These are phyloP conservation scores for Lenwebbia sp. DNA, from an alignment of 345 rosid genomes.

Conservation along the genomic window DNA sequence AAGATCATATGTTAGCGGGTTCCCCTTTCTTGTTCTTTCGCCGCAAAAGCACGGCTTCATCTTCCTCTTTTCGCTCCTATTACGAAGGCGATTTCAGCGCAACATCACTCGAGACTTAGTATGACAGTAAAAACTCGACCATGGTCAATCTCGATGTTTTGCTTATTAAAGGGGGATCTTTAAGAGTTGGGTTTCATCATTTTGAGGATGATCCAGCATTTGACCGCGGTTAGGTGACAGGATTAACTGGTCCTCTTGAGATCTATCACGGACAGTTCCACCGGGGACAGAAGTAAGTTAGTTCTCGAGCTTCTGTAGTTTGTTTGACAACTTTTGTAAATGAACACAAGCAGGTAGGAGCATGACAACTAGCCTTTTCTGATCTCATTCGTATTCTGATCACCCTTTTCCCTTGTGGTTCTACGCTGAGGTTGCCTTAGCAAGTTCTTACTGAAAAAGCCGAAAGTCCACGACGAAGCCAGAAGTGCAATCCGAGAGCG, in stretches of 20 bases:
- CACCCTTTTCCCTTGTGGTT: background rate
- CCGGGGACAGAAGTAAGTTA: background rate
- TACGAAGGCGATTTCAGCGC: too few relatives aligned
- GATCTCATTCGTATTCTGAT: too few relatives aligned
- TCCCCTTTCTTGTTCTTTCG: background rate
- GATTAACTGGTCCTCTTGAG: background rate
- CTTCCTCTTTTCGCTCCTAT: background rate
- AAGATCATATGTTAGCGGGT: background rate
- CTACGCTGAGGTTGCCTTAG: background rate
- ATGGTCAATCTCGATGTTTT: too few relatives aligned
- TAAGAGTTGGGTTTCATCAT: too few relatives aligned
- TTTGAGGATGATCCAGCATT: too few relatives aligned
- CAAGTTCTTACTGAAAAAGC: background rate
- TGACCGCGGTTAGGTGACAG: too few relatives aligned
- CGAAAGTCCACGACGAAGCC: background rate
- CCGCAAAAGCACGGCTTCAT: background rate
- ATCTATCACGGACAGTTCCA: background rate
- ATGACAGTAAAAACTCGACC: too few relatives aligned
- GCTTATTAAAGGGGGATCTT: too few relatives aligned
- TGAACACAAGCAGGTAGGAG: too few relatives aligned
- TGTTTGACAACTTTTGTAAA: background rate
- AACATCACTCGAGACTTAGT: too few relatives aligned
- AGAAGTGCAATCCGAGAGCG: background rate
- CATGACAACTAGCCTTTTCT: too few relatives aligned
- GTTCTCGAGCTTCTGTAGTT: background rate